Evolutionary conservation across 768 basidiomycete species (phyloP), one percentile per base, ranked within the genome.

Genomic region (Pleurotus pulmonarius): DNA sequence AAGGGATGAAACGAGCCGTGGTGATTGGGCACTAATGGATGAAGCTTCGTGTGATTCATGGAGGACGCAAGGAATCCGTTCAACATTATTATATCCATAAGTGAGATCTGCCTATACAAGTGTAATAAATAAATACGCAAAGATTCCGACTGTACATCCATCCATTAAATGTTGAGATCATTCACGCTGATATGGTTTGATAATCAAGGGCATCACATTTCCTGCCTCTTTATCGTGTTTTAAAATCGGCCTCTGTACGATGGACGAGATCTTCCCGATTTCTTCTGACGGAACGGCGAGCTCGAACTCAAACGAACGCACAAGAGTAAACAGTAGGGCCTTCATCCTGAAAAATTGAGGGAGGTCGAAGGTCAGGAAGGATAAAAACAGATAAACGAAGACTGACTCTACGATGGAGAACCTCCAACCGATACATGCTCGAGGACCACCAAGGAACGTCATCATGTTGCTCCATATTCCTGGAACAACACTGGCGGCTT

Each of bases 341-440:
- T 78, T 78, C 65, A 69, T 67, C 59, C 72, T 73, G 38, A 11
- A 58, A 26, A 22, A 44, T 44, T 9, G 9, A 34, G 11, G 29
- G 29, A 11, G 29, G 20, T 16, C n/a, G 24, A 12, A 47, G 34
- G 22, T 25, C 26, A 12, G n/a, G 40, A 29, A 12, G n/a, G 39
- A 26, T 3, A 25, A 13, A 25, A 16, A 37, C 13, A 15, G 40
- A 29, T 13, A 18, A 26, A 41, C 20, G 7, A 4, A 37, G 2
- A 75, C 82, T 40, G 57, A 84, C 82, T 85, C 84, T 13, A 80
- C 70, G 18, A 87, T 66, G 12, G 87, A 74, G 64, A 88, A 88
- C 3, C 82, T 78, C 64, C 81, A 87, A 0, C 86, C 86, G 37
- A 88, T 87, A 58, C 87, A 90, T 0, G 83, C 76, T 16, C 78